Percentiles rank a stretch among this genome's conserved stretches.
These are phyloP conservation scores for Colletotrichum horii DNA, from an alignment of 2,329 filamentous ascomycete species.

Conservation along the genomic window DNA sequence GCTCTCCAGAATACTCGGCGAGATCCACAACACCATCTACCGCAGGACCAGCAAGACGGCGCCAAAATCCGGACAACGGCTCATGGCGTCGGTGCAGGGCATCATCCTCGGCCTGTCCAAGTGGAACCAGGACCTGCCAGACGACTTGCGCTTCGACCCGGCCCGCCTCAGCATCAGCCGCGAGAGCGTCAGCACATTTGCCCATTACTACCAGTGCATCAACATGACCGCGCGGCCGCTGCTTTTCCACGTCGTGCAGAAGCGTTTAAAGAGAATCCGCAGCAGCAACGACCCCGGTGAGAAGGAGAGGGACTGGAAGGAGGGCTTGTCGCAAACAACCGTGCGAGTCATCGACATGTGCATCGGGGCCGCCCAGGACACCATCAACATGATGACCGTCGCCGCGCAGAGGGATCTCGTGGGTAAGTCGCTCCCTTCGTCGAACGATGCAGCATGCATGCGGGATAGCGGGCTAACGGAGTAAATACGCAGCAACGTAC, in stretches of 20 bases:
- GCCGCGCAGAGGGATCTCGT: constrained; percentile 44
- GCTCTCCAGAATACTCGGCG: constrained; percentile 33
- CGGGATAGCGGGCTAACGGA: background rate
- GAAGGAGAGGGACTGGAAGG: constrained; percentile 16
- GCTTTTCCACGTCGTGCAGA: constrained; percentile 33
- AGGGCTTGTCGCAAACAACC: constrained; percentile 35
- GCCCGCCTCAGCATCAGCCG: constrained; percentile 48
- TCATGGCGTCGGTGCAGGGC: constrained; percentile 54
- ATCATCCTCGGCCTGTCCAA: constrained; percentile 54
- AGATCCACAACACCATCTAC: constrained; percentile 45
- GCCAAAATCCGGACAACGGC: constrained; percentile 47
- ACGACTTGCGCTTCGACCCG: constrained; percentile 53
- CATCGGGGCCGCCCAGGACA: constrained; percentile 33
- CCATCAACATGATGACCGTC: constrained; percentile 28
- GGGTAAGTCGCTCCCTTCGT: constrained; percentile 36
- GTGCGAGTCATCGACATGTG: constrained; percentile 35
- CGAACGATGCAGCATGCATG: background rate
- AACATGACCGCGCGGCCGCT: constrained; percentile 37
- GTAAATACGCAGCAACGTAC: constrained; percentile 28
- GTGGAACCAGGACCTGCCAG: constrained; percentile 55
- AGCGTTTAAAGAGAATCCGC: constrained; percentile 21
- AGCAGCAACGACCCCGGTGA: constrained; percentile 9
- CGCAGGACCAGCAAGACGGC: constrained; percentile 40
- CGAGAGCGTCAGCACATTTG: constrained; percentile 46
- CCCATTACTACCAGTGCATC: constrained; percentile 38